Evolutionary conservation across 192 early-diverging fungal genomes (phyloP).

Genomic region (Coemansia sp.): DNA sequence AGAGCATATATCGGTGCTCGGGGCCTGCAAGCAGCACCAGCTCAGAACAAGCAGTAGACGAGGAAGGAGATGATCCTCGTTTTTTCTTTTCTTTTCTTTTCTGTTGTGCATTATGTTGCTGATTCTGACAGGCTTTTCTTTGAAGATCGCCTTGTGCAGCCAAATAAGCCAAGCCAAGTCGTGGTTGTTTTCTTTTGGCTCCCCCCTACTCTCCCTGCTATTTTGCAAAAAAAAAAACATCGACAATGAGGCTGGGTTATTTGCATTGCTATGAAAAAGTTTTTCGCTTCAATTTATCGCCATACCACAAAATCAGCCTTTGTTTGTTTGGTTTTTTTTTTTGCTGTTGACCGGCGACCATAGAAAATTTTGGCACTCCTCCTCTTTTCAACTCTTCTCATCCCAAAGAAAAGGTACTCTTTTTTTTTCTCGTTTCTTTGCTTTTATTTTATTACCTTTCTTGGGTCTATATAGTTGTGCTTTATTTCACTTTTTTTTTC

Average conservation of each 20-base stretch:
- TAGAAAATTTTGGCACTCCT: no score
- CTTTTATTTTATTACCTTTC: conserved; percentile 1
- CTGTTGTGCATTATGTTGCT: not conserved
- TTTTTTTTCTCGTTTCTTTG: no score
- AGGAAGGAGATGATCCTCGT: not conserved
- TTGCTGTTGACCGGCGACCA: not conserved
- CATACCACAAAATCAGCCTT: not conserved
- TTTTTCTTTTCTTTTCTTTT: not conserved
- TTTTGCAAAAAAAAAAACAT: not conserved
- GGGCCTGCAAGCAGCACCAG: not conserved
- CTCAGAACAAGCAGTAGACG: not conserved
- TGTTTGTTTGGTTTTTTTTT: not conserved
- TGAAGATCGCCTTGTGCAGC: not conserved
- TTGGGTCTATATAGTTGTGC: not conserved
- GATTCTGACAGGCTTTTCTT: no score
- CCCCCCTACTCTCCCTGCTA: not conserved
- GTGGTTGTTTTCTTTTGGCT: not conserved
- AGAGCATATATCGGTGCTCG: not conserved
- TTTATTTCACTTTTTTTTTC: not conserved
- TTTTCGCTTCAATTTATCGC: not conserved
- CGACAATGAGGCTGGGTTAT: not conserved
- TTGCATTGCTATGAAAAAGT: not conserved
- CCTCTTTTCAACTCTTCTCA: not conserved
- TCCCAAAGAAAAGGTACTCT: not conserved
- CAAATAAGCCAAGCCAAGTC: not conserved